Evolutionary conservation across 495 filamentous ascomycete genomes (phyloP).

Genomic region (Hypoxylon rickii): DNA sequence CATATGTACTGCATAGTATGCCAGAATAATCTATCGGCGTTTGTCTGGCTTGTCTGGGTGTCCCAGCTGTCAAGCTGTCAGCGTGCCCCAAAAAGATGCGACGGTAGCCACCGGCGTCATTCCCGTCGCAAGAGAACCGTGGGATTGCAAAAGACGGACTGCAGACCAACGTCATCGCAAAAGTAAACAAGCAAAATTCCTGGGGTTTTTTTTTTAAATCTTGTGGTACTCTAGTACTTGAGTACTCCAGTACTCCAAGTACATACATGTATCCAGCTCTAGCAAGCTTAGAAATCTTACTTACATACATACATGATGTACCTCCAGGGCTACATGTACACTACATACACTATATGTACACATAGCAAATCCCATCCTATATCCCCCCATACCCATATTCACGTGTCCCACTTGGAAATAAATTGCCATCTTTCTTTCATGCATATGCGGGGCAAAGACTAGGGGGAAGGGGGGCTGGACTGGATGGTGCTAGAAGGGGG

Average conservation of each 20-base stretch:
- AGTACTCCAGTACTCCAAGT: too few relatives aligned
- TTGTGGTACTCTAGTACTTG: too few relatives aligned
- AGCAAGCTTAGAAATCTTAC: too few relatives aligned
- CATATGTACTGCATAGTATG: constrained; percentile 8
- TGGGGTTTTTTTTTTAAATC: neutral
- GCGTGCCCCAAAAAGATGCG: neutral
- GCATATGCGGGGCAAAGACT: too few relatives aligned
- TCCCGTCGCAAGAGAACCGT: constrained; percentile 13
- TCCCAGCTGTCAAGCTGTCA: too few relatives aligned
- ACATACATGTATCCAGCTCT: too few relatives aligned
- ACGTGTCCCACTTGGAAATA: constrained; percentile 28
- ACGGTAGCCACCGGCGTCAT: constrained; percentile 32
- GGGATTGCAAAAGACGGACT: constrained; percentile 22
- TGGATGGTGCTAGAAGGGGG: neutral
- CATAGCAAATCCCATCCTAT: too few relatives aligned
- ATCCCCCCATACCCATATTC: constrained; percentile 9
- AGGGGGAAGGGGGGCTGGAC: constrained; percentile 1
- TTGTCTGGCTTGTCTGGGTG: too few relatives aligned
- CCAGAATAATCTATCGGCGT: constrained; percentile 9
- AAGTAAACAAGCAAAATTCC: constrained; percentile 25
- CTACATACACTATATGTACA: too few relatives aligned
- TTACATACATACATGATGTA: too few relatives aligned
- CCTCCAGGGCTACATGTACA: too few relatives aligned
- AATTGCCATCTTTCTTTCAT: constrained; percentile 24
- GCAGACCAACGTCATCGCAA: constrained; percentile 32